Evolutionary conservation across 73 alveolate genomes (phyloP).

Genomic region (Uronychia setigera): DNA sequence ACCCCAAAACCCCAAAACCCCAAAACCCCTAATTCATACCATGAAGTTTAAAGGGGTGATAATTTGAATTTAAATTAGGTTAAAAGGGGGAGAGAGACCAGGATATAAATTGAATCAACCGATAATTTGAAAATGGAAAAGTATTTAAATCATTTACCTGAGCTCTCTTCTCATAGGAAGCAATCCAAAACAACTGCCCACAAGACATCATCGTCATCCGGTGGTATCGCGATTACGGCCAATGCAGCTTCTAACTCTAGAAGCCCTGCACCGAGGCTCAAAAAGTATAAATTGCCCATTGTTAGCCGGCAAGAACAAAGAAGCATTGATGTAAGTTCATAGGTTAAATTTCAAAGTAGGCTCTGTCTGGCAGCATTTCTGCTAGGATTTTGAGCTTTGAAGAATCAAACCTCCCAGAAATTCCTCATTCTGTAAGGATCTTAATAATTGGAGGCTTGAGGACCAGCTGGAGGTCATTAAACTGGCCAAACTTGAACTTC

Average conservation of each 20-base stretch:
- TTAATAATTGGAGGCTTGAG: background rate
- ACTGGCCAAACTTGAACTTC: background rate
- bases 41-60: too few species aligned
- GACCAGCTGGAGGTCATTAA: background rate
- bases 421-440: background rate
- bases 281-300: background rate
- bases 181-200: background rate
- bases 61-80: too few species aligned
- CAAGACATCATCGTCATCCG: background rate
- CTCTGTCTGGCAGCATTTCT: background rate
- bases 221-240: background rate
- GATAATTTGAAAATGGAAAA: too few species aligned
- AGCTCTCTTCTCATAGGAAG: background rate
- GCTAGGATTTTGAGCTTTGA: background rate
- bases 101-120: too few species aligned
- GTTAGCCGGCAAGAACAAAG: background rate
- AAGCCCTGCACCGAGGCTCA: background rate
- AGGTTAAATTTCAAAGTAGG: background rate
- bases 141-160: background rate
- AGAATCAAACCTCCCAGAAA: background rate
- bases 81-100: too few species aligned
- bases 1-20: too few species aligned
- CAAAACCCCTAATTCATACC: too few species aligned
- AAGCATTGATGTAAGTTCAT: background rate
- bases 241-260: background rate